phyloP scores from a whole-genome alignment of 805 yeast species.

The Spathaspora girioi region DNA sequence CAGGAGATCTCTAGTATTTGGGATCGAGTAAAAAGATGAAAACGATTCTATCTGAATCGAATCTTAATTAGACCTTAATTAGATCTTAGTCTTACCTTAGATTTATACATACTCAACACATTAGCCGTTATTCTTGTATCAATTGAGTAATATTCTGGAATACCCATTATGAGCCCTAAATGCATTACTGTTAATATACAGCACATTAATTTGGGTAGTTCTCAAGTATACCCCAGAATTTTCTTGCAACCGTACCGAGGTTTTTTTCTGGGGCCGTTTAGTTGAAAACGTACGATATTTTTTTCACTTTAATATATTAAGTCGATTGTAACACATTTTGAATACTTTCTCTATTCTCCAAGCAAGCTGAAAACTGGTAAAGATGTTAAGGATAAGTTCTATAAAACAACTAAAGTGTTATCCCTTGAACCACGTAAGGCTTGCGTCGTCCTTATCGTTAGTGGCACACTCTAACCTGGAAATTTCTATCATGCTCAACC shows the following conservation, averaged over 20 bases:
- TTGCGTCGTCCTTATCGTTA: constrained; percentile 1
- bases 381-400: background rate
- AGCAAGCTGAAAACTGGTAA: background rate
- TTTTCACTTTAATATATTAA: background rate
- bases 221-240: background rate
- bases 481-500: constrained; percentile 19
- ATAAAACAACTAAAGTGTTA: background rate
- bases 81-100: too few species aligned
- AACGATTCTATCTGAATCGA: too few species aligned
- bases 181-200: too few species aligned
- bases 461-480: constrained; percentile 14
- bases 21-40: too few species aligned
- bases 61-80: too few species aligned
- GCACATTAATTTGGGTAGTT: background rate
- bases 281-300: background rate
- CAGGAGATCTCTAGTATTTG: too few species aligned
- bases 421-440: background rate
- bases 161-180: too few species aligned
- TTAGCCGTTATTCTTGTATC: too few species aligned
- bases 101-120: too few species aligned
- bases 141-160: too few species aligned
- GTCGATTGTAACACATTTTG: too few species aligned
- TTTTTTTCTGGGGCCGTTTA: background rate
- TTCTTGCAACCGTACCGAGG: background rate
- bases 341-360: background rate